A percentile compares a stretch with the other conserved stretches of the same genome.
These are phyloP conservation scores for Colletotrichum spaethianum DNA, from an alignment of 2,329 filamentous ascomycete genomes.

Conservation along the genomic window DNA sequence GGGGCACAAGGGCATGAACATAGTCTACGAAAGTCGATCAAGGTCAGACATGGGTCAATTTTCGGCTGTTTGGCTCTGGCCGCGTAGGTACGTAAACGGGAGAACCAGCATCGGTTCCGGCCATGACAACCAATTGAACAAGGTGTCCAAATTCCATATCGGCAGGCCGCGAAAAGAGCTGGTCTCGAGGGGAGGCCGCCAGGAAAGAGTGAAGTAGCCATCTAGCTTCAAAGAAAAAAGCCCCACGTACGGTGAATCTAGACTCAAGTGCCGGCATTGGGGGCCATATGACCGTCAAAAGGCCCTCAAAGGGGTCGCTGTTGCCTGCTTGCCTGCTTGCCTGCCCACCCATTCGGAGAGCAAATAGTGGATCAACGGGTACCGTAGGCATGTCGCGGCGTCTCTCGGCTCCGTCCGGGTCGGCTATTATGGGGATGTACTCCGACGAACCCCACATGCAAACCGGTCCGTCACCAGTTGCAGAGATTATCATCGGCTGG, in stretches of 20 bases:
- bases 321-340: neutral
- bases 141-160: neutral
- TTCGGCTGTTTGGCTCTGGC: neutral
- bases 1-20: neutral
- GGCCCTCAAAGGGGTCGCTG: neutral
- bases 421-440: neutral
- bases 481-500: neutral
- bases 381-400: neutral
- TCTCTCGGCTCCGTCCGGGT: conserved; percentile 1
- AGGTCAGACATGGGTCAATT: neutral
- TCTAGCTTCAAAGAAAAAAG: neutral
- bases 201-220: neutral
- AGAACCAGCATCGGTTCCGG: neutral
- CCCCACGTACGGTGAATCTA: neutral
- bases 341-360: neutral
- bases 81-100: too few species aligned
- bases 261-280: neutral
- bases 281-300: neutral
- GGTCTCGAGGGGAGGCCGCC: neutral
- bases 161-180: neutral
- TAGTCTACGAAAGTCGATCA: neutral
- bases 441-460: neutral
- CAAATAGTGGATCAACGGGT: neutral
- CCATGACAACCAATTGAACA: neutral
- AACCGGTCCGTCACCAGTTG: neutral